Base-by-base conservation (phyloP, 108 stramenopile species). In the Discostella pseudostelligera region DNA sequence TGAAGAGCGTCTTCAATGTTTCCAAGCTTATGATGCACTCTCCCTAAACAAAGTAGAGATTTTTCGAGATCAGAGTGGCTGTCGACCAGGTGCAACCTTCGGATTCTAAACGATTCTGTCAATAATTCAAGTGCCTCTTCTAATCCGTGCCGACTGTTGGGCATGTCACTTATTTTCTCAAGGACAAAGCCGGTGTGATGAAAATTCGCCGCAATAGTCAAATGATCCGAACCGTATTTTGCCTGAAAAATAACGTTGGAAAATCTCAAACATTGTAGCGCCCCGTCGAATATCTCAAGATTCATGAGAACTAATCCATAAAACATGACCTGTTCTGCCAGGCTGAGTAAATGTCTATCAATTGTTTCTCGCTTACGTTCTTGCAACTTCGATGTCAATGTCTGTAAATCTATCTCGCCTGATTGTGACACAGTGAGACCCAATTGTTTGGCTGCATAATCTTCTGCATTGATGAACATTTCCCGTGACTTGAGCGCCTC, bases 21-120 rank as follows among this genome's bases (percentile, higher is more conserved):
- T 14, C 71, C 71, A 0, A 59, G 51, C 54, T 58, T 57, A 40
- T 73, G 70, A 32, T 78, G 76, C 3, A 72, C 59, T 59, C 43
- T 78, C 3, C 70, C 76, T 46, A 78, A 56, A 29, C 51, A 62
- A n/a, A 68, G 56, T 20, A 72, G 55, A 32, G 72, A 74, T 42
- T 74, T 73, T 39, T 70, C 74, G 9, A 79, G 32, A 45, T 79
- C 82, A 42, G 62, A 67, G 44, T 83, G 82, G 46, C 58, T 67
- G 19, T 67, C 65, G 14, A 79, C 76, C 16, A 84, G 63, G 21
- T 78, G 78, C 46, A 75, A 36, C 42, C 40, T 75, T 22, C 81
- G 45, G 26, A 82, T 76, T 26, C 68, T 32, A 16, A 84, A 65
- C n/a, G 83, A 62, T 59, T 81, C 74, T 55, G 58, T 68, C 21